Conservation (phyloP, 176 grass and related monocot species). For the Rhipidocladum racemiflorum region DNA sequence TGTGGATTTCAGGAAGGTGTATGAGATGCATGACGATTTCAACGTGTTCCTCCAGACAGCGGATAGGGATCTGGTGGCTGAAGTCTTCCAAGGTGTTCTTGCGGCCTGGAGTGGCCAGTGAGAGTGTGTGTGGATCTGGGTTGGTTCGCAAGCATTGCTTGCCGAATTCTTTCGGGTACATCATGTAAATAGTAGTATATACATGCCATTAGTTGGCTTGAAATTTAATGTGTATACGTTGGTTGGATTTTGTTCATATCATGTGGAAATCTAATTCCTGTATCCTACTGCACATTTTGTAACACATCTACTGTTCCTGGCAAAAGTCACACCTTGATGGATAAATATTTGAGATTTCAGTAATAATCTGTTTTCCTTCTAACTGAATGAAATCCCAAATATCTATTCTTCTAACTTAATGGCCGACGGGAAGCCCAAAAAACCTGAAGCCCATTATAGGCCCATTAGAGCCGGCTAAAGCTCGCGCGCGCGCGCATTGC, state of each 20-base stretch:
- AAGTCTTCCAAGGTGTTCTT: conserved; percentile 81
- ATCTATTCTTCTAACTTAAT: not conserved
- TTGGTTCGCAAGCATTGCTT: conserved; percentile 25
- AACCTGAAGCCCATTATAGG: not conserved
- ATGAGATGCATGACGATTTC: conserved; percentile 77
- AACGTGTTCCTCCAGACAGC: conserved; percentile 65
- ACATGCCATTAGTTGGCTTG: conserved; percentile 14
- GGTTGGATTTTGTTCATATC: conserved; percentile 35
- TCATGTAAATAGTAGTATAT: conserved; percentile 41
- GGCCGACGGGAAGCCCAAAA: not conserved
- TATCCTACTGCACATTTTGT: not conserved
- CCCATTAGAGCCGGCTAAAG: not conserved
- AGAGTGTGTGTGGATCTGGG: conserved; percentile 13
- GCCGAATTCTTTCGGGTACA: conserved; percentile 23
- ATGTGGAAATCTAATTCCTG: conserved; percentile 33
- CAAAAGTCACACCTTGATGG: not conserved
- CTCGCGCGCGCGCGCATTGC: not conserved
- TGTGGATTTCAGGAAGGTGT: conserved; percentile 91
- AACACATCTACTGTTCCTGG: not conserved
- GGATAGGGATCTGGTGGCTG: conserved; percentile 78
- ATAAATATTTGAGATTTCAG: not conserved
- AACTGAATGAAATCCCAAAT: no score
- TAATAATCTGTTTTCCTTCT: not conserved
- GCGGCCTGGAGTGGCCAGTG: conserved; percentile 71
- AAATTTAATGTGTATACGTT: conserved; percentile 31